Conservation (phyloP, 805 yeast genomes). For the Grigorovia yakushimaensis region DNA sequence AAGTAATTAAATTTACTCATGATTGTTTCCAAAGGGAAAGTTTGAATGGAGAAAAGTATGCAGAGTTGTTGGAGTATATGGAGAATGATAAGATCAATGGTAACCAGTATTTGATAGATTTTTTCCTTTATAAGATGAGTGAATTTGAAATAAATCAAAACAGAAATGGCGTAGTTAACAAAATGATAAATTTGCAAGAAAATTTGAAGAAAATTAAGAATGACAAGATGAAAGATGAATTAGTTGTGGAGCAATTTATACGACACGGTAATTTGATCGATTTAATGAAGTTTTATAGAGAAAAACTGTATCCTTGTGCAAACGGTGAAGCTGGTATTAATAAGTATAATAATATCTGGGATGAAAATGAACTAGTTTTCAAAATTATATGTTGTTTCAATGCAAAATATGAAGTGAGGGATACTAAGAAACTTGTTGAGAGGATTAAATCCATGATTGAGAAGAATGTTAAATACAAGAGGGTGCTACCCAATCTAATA, state of each 20-base stretch:
- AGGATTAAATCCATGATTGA: no score
- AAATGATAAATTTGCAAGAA: no score
- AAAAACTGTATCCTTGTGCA: no score
- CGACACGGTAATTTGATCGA: background rate
- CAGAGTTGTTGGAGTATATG: background rate
- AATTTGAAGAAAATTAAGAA: no score
- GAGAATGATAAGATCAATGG: no score
- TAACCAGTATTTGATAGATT: no score
- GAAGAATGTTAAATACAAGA: no score
- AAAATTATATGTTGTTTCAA: background rate
- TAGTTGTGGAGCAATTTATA: background rate
- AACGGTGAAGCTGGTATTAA: background rate
- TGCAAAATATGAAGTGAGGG: background rate
- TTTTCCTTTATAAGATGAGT: conserved; percentile 3
- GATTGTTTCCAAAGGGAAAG: background rate
- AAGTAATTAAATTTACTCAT: background rate
- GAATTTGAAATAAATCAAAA: conserved; percentile 5
- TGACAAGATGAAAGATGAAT: background rate
- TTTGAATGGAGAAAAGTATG: no score
- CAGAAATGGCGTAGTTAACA: background rate
- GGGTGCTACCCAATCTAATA: background rate
- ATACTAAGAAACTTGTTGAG: background rate
- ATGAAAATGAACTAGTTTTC: background rate
- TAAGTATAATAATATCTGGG: background rate
- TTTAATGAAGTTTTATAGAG: conserved; percentile 13